Conservation (phyloP, 805 yeast species). For the Candida manassasensis region DNA sequence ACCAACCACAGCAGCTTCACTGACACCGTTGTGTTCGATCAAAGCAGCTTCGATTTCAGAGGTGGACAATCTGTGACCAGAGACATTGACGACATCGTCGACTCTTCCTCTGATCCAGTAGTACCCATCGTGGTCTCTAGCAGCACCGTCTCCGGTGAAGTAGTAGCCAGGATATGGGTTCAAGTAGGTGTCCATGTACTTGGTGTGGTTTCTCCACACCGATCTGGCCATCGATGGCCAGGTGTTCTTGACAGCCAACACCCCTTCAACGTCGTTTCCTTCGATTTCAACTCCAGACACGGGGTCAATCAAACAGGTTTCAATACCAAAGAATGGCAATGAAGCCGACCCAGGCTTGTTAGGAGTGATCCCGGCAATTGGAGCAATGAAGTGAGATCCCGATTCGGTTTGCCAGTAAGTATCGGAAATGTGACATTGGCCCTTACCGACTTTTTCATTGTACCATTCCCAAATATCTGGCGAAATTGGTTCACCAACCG, state of each 20-base stretch:
- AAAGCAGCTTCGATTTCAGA: constrained; percentile 85
- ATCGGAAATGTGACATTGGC: constrained; percentile 68
- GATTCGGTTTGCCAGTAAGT: constrained; percentile 91
- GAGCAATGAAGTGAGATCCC: constrained; percentile 75
- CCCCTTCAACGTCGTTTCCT: constrained; percentile 77
- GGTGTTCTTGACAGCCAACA: constrained; percentile 60
- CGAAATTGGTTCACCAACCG: constrained; percentile 85
- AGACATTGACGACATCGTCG: constrained; percentile 83
- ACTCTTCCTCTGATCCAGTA: constrained; percentile 85
- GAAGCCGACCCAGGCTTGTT: constrained; percentile 85
- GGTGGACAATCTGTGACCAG: constrained; percentile 84
- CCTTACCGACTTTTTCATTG: constrained; percentile 64
- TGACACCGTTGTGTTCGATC: constrained; percentile 63
- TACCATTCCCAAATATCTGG: constrained; percentile 90
- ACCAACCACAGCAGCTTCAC: constrained; percentile 83
- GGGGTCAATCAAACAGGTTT: constrained; percentile 70
- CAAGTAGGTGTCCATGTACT: constrained; percentile 76
- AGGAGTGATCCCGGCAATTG: constrained; percentile 71
- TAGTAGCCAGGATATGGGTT: constrained; percentile 78
- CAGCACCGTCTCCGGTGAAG: constrained; percentile 90
- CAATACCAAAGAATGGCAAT: constrained; percentile 79
- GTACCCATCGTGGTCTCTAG: constrained; percentile 78
- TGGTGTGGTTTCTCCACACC: constrained; percentile 70
- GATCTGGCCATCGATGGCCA: constrained; percentile 90
- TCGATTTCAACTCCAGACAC: constrained; percentile 63